These are phyloP conservation scores for Carpediemonas membranifera DNA, from an alignment of 78 protist species.

Conservation along the genomic window DNA sequence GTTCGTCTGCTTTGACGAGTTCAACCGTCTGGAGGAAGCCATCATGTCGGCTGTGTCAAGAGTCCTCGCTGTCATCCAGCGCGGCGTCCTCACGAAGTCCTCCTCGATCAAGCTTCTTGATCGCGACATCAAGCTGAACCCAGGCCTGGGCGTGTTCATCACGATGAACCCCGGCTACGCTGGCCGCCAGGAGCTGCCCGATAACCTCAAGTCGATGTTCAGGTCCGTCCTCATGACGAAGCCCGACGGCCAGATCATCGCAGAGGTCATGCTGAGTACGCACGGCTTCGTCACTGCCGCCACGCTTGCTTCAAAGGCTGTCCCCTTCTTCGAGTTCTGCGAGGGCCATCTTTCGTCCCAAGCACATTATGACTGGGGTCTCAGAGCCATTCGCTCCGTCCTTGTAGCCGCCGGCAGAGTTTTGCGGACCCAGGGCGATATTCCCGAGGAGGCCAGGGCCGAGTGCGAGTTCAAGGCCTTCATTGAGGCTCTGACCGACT, in stretches of 20 bases:
- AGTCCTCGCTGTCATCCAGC: slow-evolving; percentile 91
- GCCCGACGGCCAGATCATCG: slow-evolving; percentile 89
- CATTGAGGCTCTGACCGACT: neutral
- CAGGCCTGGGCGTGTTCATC: slow-evolving; percentile 82
- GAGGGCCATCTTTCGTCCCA: slow-evolving; percentile 76
- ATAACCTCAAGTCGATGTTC: slow-evolving; percentile 92
- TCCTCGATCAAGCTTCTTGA: slow-evolving; percentile 52
- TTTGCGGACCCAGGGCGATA: no score
- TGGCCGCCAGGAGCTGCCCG: slow-evolving; percentile 94
- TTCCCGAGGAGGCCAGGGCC: neutral
- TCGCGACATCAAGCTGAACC: slow-evolving; percentile 21
- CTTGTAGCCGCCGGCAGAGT: slow-evolving; percentile 80
- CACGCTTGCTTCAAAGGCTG: slow-evolving; percentile 68
- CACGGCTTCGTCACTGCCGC: slow-evolving; percentile 89
- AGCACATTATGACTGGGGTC: slow-evolving; percentile 95
- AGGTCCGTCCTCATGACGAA: slow-evolving; percentile 57
- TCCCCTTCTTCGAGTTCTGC: slow-evolving; percentile 84
- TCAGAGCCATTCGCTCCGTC: slow-evolving; percentile 89
- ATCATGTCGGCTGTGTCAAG: slow-evolving; percentile 96
- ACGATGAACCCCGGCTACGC: slow-evolving; percentile 99
- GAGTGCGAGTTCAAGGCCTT: neutral
- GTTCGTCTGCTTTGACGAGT: slow-evolving; percentile 99
- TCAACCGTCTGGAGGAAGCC: slow-evolving; percentile 92
- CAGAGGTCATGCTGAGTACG: slow-evolving; percentile 85
- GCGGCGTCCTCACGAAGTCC: slow-evolving; percentile 13